phyloP scores from a whole-genome alignment of 2,329 filamentous ascomycete genomes.

The Microdochium paspali region DNA sequence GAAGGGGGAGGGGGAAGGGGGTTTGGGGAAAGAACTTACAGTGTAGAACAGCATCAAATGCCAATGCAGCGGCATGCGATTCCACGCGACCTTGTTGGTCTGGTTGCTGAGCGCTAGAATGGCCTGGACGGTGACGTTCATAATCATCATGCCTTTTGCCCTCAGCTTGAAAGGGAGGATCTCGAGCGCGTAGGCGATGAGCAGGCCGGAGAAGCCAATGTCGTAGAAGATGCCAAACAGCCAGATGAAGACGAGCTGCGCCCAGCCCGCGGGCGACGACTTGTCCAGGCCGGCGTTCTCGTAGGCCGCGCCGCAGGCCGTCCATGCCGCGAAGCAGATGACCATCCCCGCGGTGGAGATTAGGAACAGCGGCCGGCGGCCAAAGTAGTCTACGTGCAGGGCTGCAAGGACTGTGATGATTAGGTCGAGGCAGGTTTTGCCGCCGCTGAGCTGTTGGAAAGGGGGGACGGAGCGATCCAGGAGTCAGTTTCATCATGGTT shows the following conservation, averaged over 20 bases:
- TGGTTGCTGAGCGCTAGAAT: slow-evolving; percentile 51
- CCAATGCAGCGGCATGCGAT: slow-evolving; percentile 49
- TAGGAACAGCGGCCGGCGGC: slow-evolving; percentile 45
- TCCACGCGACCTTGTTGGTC: slow-evolving; percentile 56
- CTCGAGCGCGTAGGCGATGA: slow-evolving; percentile 49
- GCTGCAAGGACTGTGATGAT: slow-evolving; percentile 45
- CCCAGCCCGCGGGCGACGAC: slow-evolving; percentile 36
- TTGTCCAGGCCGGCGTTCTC: slow-evolving; percentile 30
- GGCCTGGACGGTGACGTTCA: slow-evolving; percentile 55
- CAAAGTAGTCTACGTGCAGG: slow-evolving; percentile 37
- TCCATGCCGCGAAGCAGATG: slow-evolving; percentile 38
- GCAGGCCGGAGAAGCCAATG: slow-evolving; percentile 48
- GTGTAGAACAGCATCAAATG: slow-evolving; percentile 60
- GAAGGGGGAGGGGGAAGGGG: neutral
- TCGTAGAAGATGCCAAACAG: slow-evolving; percentile 50
- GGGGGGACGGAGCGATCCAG: slow-evolving; percentile 19
- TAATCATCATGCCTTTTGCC: slow-evolving; percentile 52
- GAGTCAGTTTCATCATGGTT: too few species aligned
- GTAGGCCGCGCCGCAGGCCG: slow-evolving; percentile 40
- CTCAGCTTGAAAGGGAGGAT: slow-evolving; percentile 49
- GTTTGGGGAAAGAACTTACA: slow-evolving; percentile 18
- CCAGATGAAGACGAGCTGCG: slow-evolving; percentile 50
- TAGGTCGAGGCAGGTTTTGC: slow-evolving; percentile 50
- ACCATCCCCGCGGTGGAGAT: slow-evolving; percentile 38
- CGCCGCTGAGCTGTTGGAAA: slow-evolving; percentile 32